Conservation (phyloP, 1,284 basidiomycete genomes). For the Paramarasmius palmivorus region DNA sequence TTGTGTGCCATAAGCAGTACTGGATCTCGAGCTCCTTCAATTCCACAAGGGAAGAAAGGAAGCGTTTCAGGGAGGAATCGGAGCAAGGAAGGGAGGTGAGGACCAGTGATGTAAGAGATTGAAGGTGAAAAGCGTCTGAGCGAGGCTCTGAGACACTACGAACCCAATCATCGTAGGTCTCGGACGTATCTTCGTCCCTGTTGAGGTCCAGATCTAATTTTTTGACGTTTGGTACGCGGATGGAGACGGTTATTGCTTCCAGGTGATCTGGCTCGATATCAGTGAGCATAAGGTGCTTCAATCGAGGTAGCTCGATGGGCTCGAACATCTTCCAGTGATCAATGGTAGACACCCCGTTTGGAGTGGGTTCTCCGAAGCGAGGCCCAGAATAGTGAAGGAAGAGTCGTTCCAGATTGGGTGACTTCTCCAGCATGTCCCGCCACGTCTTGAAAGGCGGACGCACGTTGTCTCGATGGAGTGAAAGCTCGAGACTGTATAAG, state of each 20-base stretch:
- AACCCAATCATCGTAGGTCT: conserved; percentile 46
- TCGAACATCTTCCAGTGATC: conserved; percentile 33
- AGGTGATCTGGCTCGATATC: conserved; percentile 58
- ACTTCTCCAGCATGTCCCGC: conserved; percentile 48
- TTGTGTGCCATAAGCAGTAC: conserved; percentile 31
- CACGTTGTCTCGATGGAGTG: conserved; percentile 58
- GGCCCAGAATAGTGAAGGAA: conserved; percentile 60
- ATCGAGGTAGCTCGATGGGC: conserved; percentile 36
- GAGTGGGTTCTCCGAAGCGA: neutral
- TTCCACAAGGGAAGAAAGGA: conserved; percentile 35
- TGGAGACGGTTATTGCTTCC: conserved; percentile 22
- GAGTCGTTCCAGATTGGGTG: conserved; percentile 47
- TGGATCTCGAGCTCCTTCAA: conserved; percentile 47
- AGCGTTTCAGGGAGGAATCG: conserved; percentile 32
- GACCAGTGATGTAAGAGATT: conserved; percentile 38
- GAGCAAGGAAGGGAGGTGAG: conserved; percentile 48
- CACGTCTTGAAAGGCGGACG: conserved; percentile 54
- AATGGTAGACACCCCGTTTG: conserved; percentile 30
- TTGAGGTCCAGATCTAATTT: conserved; percentile 48
- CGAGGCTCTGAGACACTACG: conserved; percentile 36
- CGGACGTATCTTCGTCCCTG: conserved; percentile 36
- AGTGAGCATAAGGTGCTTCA: conserved; percentile 47
- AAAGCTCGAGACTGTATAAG: conserved; percentile 53
- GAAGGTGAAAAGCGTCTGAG: conserved; percentile 23
- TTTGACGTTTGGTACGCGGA: conserved; percentile 44